These are phyloP conservation scores for Phaffia rhodozyma DNA, from an alignment of 1,284 basidiomycete species.

Conservation along the genomic window DNA sequence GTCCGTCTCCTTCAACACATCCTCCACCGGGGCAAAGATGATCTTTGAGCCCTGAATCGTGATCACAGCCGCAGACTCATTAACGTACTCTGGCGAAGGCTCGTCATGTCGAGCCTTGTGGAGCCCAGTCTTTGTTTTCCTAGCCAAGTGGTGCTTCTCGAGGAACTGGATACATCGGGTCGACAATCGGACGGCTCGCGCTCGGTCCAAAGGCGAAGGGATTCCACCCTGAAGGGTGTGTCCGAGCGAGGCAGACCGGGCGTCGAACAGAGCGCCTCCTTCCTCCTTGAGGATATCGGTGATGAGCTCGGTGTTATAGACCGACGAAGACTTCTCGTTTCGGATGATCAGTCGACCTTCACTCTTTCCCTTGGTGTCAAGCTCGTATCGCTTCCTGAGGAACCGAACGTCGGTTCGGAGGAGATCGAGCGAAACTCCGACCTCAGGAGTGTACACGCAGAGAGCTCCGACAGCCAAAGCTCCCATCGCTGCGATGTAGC, in stretches of 20 bases:
- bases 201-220: conserved; percentile 86
- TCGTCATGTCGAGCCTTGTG: conserved; percentile 39
- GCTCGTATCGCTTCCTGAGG: conserved; percentile 69
- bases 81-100: conserved; percentile 38
- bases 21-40: conserved; percentile 67
- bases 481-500: conserved; percentile 89
- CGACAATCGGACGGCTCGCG: conserved; percentile 77
- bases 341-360: conserved; percentile 87
- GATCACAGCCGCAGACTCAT: conserved; percentile 69
- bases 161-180: conserved; percentile 90
- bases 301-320: conserved; percentile 86
- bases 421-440: conserved; percentile 69
- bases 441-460: conserved; percentile 88
- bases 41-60: conserved; percentile 73
- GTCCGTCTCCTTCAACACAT: conserved; percentile 76
- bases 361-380: conserved; percentile 78
- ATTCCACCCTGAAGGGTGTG: conserved; percentile 94
- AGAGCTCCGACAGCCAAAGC: conserved; percentile 87
- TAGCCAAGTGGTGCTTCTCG: conserved; percentile 48
- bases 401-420: conserved; percentile 78
- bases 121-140: conserved; percentile 23
- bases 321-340: conserved; percentile 71
- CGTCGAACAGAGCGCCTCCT: conserved; percentile 81
- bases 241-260: conserved; percentile 82
- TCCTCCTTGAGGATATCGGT: conserved; percentile 93